These are phyloP conservation scores for Sporodiniella umbellata DNA, from an alignment of 371 early-diverging fungal species.

Conservation along the genomic window DNA sequence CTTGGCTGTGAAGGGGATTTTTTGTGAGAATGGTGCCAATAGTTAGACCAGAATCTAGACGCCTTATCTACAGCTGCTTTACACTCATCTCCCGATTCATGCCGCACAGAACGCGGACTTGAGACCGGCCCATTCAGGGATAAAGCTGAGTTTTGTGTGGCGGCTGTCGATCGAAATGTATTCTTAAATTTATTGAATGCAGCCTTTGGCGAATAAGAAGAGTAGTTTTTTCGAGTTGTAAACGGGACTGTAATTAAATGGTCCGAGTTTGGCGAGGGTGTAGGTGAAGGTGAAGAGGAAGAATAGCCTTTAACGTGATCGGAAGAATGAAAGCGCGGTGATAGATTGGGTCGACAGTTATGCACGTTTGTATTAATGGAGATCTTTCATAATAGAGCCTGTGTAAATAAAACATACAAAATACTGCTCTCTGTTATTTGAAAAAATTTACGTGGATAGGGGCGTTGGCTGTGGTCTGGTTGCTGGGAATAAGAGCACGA, in stretches of 20 bases:
- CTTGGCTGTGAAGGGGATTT: not conserved
- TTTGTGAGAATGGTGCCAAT: conserved; percentile 3
- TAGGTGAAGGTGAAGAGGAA: conserved; percentile 14
- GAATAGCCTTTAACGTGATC: conserved; percentile 8
- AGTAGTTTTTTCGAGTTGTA: conserved; percentile 1
- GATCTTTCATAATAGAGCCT: conserved; percentile 9
- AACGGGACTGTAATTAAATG: not conserved
- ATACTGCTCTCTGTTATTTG: not conserved
- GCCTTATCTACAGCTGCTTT: conserved; percentile 42
- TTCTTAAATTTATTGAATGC: conserved; percentile 36
- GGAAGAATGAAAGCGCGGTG: conserved; percentile 15
- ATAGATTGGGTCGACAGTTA: conserved; percentile 12
- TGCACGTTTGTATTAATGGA: conserved; percentile 26
- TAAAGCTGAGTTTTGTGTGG: conserved; percentile 13
- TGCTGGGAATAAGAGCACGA: conserved; percentile 25
- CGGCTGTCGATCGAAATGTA: conserved; percentile 19
- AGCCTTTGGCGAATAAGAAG: conserved; percentile 33
- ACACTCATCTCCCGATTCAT: conserved; percentile 20
- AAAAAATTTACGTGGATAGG: conserved; percentile 16
- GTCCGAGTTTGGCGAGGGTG: conserved; percentile 4
- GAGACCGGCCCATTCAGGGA: conserved; percentile 6
- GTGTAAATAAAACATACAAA: not conserved
- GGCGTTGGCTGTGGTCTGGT: conserved; percentile 4
- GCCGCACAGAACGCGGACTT: conserved; percentile 17
- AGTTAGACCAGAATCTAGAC: conserved; percentile 34